Percentiles rank a stretch among this genome's conserved stretches.
Conservation (phyloP, 768 basidiomycete species). For the Pleurotus sapidus region DNA sequence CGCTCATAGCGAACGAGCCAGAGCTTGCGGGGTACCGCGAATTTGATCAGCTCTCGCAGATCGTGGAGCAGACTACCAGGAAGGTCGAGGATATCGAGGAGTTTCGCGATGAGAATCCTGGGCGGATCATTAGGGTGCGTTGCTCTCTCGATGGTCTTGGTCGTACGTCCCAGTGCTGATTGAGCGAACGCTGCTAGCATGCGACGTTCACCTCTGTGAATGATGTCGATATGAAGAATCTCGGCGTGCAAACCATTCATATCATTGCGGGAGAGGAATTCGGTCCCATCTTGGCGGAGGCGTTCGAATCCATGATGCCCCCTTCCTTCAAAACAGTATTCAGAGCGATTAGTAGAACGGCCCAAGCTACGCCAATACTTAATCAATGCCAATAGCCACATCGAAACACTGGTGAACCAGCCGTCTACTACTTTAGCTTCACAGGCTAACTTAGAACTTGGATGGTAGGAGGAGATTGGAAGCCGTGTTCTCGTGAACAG, state of each 20-base stretch:
- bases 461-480: conserved; percentile 1
- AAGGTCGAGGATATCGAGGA: conserved; percentile 6
- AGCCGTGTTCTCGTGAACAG: conserved; percentile 3
- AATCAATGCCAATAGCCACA: background rate
- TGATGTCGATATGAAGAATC: conserved; percentile 1
- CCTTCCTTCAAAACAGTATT: conserved; percentile 1
- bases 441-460: background rate
- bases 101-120: conserved; percentile 6
- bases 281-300: background rate
- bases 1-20: background rate
- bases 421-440: too few relatives aligned
- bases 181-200: background rate
- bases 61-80: background rate
- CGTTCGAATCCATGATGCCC: background rate
- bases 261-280: background rate
- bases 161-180: background rate
- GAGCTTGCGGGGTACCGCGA: conserved; percentile 1
- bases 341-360: background rate
- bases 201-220: background rate
- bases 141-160: background rate
- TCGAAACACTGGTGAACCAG: background rate
- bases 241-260: background rate
- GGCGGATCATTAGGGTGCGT: conserved; percentile 3
- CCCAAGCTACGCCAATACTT: background rate
- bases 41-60: conserved; percentile 4